Conservation (phyloP, 495 filamentous ascomycete species). For the Neurospora tetraspora region DNA sequence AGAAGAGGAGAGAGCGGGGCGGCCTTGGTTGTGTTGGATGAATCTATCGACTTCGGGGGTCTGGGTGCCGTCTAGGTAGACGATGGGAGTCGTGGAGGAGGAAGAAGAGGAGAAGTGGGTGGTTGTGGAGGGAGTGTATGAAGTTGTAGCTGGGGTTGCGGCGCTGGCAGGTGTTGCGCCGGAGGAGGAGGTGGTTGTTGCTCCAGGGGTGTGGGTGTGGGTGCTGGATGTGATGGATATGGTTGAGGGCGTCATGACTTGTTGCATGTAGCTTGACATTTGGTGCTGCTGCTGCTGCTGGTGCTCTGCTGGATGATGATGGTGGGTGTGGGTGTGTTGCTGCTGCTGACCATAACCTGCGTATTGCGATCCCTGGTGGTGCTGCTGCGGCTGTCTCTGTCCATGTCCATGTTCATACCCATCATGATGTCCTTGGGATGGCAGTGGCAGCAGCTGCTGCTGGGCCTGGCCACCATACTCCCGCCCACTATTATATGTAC, state of each 20-base stretch:
- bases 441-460: too few species aligned
- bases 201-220: background rate
- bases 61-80: background rate
- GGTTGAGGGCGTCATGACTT: background rate
- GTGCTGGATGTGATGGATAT: too few species aligned
- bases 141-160: background rate
- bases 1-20: background rate
- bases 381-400: background rate
- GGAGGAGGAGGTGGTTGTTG: background rate
- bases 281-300: background rate
- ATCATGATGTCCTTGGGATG: too few species aligned
- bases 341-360: background rate
- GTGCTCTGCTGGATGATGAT: too few species aligned
- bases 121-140: background rate
- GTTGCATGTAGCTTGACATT: background rate
- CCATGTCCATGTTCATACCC: background rate
- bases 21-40: background rate
- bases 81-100: background rate
- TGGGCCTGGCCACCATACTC: conserved; percentile 3
- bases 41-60: background rate
- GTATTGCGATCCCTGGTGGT: too few species aligned
- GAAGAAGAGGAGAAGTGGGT: background rate
- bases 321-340: background rate
- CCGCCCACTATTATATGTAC: background rate
- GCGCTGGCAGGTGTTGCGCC: background rate